These are phyloP conservation scores for Agaricus subrufescens DNA, from an alignment of 768 basidiomycete species.

Conservation along the genomic window DNA sequence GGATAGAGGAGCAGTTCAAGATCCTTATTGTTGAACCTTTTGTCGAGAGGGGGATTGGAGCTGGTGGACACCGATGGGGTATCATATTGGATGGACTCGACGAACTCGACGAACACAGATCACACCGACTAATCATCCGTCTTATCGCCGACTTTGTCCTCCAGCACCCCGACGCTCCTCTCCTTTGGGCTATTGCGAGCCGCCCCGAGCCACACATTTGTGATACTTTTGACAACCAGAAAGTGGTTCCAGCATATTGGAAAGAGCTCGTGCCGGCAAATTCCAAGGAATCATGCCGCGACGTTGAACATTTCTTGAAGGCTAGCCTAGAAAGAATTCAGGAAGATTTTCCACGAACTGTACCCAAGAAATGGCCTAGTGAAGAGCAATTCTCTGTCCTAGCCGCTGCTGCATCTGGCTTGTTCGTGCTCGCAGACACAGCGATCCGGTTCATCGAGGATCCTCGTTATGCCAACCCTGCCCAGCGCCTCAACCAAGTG, in stretches of 20 bases:
- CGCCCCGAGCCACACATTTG: not conserved
- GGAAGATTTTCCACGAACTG: not conserved
- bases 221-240: not conserved
- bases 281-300: not conserved
- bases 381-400: not conserved
- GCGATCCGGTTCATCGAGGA: not conserved
- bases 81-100: conserved; percentile 1
- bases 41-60: not conserved
- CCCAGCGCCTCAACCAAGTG: not conserved
- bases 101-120: not conserved
- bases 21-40: not conserved
- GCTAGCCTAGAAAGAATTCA: not conserved
- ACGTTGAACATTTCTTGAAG: not conserved
- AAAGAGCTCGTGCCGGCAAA: not conserved
- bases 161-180: not conserved
- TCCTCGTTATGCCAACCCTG: not conserved
- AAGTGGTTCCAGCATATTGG: not conserved
- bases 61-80: not conserved
- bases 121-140: not conserved
- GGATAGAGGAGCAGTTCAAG: not conserved
- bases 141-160: not conserved
- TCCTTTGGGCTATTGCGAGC: not conserved
- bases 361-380: not conserved
- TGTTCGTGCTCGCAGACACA: not conserved
- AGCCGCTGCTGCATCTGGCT: not conserved